Evolutionary conservation across 371 early-diverging fungal genomes (phyloP).

Genomic region (Mycotypha africana): DNA sequence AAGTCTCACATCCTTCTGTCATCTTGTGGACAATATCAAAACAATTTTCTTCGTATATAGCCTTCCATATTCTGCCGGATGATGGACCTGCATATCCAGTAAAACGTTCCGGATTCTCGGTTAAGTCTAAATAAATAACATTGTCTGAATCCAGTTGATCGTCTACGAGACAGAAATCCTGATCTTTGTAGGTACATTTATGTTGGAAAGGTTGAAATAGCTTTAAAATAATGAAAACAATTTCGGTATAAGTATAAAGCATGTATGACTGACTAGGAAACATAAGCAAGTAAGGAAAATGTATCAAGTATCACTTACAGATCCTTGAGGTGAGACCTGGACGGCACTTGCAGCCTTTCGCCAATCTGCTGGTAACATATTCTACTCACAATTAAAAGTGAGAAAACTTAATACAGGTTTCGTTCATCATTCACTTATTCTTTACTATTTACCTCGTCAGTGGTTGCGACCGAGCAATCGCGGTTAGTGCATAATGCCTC

Average conservation of each 20-base stretch:
- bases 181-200: conserved; percentile 62
- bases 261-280: too few relatives aligned
- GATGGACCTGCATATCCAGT: conserved; percentile 93
- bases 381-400: conserved; percentile 24
- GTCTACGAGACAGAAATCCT: conserved; percentile 89
- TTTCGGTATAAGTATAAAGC: too few relatives aligned
- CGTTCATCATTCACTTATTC: too few relatives aligned
- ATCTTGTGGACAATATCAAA: conserved; percentile 72
- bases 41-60: conserved; percentile 95
- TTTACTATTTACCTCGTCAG: conserved; percentile 63
- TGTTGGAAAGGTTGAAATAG: conserved; percentile 45
- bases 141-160: conserved; percentile 59
- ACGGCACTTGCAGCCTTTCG: conserved; percentile 50
- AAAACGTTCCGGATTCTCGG: conserved; percentile 92
- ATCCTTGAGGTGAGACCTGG: conserved; percentile 43
- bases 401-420: too few relatives aligned
- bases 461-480: conserved; percentile 84
- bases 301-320: conserved; percentile 24
- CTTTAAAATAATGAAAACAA: conserved; percentile 12
- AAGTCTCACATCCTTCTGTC: conserved; percentile 48
- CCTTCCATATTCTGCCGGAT: conserved; percentile 86
- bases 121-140: conserved; percentile 84
- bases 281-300: too few relatives aligned
- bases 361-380: conserved; percentile 42
- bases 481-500: conserved; percentile 77